Percentiles rank a stretch among this genome's conserved stretches.
Conservation (phyloP, 306 rosid species). For the Acacia melanoxylon region DNA sequence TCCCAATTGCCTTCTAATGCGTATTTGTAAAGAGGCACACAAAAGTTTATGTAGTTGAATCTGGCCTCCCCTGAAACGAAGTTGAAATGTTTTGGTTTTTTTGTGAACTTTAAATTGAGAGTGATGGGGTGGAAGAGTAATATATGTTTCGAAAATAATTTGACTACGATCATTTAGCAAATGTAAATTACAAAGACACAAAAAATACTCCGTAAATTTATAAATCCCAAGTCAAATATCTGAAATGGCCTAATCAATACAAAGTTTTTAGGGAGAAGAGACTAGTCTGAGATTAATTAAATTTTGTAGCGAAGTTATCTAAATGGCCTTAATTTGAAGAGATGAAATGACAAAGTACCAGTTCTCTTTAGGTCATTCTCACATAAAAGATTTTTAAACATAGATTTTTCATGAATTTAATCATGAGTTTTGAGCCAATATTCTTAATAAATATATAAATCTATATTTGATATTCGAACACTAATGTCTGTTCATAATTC, state of each 20-base stretch:
- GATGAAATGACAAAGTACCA: too few relatives aligned
- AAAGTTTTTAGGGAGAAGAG: too few relatives aligned
- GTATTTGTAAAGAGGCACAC: constrained; percentile 41
- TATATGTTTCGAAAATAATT: background rate
- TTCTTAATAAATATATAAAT: too few relatives aligned
- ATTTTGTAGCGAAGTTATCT: too few relatives aligned
- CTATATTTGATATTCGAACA: background rate
- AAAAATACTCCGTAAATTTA: too few relatives aligned
- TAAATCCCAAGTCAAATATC: too few relatives aligned
- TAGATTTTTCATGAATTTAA: too few relatives aligned
- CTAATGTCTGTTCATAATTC: background rate
- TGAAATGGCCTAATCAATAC: background rate
- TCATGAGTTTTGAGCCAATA: background rate
- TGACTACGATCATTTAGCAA: background rate
- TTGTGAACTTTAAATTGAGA: background rate
- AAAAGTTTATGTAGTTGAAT: background rate
- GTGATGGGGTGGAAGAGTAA: background rate
- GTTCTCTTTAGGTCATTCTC: too few relatives aligned
- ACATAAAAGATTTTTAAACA: too few relatives aligned
- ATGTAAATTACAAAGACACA: too few relatives aligned
- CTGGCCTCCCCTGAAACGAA: constrained; percentile 26
- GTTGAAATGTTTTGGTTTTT: background rate
- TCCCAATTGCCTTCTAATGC: constrained; percentile 37
- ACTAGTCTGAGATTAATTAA: too few relatives aligned
- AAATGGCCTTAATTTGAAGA: too few relatives aligned